Conservation (phyloP, 352 stramenopile species). For the Phytophthora megakarya region DNA sequence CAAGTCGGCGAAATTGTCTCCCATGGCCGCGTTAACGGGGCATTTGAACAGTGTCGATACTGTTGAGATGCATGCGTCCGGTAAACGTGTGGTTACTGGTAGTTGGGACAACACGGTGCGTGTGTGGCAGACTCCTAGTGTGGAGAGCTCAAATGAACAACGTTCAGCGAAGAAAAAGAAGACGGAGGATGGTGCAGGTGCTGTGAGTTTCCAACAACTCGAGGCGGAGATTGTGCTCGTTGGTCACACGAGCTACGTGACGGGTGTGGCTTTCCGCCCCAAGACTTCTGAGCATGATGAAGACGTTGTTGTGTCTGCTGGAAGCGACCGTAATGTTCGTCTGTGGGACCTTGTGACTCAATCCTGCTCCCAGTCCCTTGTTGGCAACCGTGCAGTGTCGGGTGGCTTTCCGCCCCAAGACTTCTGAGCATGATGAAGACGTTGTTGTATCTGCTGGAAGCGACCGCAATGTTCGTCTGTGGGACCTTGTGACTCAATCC, state of each 20-base stretch:
- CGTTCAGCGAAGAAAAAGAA: slow-evolving; percentile 78
- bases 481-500: slow-evolving; percentile 76
- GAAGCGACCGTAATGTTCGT: slow-evolving; percentile 75
- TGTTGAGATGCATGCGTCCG: slow-evolving; percentile 41
- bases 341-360: slow-evolving; percentile 83
- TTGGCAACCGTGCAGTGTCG: slow-evolving; percentile 77
- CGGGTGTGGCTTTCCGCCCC: slow-evolving; percentile 69
- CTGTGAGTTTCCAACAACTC: slow-evolving; percentile 68
- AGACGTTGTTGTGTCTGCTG: slow-evolving; percentile 61
- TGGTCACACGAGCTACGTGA: slow-evolving; percentile 81
- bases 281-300: slow-evolving; percentile 45
- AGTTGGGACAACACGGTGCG: slow-evolving; percentile 89
- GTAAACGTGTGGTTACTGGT: slow-evolving; percentile 60
- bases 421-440: slow-evolving; percentile 45
- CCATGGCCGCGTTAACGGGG: slow-evolving; percentile 60
- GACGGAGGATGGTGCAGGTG: slow-evolving; percentile 34
- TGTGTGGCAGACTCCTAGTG: slow-evolving; percentile 53
- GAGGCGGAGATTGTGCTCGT: slow-evolving; percentile 78
- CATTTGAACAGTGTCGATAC: slow-evolving; percentile 87
- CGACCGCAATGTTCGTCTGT: slow-evolving; percentile 78
- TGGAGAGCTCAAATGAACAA: slow-evolving; percentile 29
- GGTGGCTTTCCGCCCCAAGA: slow-evolving; percentile 56
- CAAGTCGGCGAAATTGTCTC: slow-evolving; percentile 44
- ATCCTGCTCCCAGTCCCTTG: slow-evolving; percentile 71
- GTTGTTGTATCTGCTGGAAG: slow-evolving; percentile 67